phyloP scores from a whole-genome alignment of 306 rosid species.

The Lathyrus sativus region DNA sequence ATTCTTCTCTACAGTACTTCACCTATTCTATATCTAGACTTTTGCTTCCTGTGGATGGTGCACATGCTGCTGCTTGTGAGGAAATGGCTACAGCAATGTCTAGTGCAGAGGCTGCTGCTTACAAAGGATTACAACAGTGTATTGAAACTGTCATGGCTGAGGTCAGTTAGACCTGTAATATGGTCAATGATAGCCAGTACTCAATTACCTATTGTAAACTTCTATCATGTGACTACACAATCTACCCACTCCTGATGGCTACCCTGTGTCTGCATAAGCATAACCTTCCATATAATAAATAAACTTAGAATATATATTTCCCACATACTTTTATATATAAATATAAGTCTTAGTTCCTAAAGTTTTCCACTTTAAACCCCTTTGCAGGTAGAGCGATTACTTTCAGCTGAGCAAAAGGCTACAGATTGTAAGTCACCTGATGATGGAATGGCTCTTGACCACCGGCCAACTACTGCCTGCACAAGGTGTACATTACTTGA shows the following conservation, averaged over 20 bases:
- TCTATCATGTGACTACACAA: not conserved
- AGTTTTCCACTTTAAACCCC: conserved; percentile 32
- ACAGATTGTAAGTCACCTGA: conserved; percentile 89
- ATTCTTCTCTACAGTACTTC: too few species aligned
- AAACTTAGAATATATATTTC: conserved; percentile 24
- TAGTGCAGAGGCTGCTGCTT: too few species aligned
- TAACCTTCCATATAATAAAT: conserved; percentile 25
- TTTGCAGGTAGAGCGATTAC: conserved; percentile 89
- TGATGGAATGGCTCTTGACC: conserved; percentile 94
- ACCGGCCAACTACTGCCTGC: too few species aligned
- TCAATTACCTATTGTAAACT: conserved; percentile 24
- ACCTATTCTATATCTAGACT: too few species aligned
- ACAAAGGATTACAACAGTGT: too few species aligned
- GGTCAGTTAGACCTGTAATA: too few species aligned
- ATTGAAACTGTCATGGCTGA: too few species aligned
- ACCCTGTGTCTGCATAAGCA: conserved; percentile 9
- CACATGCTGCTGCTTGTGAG: too few species aligned
- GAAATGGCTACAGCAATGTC: too few species aligned
- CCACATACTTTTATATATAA: not conserved
- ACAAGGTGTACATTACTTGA: too few species aligned
- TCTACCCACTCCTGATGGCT: conserved; percentile 3
- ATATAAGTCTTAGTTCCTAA: conserved; percentile 17
- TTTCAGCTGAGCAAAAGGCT: conserved; percentile 95
- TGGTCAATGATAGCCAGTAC: too few species aligned
- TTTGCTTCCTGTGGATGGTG: too few species aligned